phyloP scores from a whole-genome alignment of 176 grass and related monocot genomes.

The Aegilops sharonensis region DNA sequence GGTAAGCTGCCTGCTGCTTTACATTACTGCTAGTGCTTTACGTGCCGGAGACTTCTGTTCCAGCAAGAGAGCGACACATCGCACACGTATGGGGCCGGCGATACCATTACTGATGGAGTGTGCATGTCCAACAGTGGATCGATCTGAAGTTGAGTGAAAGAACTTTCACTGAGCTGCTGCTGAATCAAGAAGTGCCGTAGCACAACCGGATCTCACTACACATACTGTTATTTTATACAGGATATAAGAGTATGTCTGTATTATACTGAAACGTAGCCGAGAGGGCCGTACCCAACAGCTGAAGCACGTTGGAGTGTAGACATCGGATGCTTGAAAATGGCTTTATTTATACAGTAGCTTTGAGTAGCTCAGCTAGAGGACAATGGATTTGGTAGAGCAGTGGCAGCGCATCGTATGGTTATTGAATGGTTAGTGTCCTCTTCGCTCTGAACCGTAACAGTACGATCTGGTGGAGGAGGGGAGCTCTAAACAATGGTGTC shows the following conservation, averaged over 20 bases:
- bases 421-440: conserved; percentile 21
- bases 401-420: conserved; percentile 10
- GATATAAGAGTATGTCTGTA: neutral
- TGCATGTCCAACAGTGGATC: neutral
- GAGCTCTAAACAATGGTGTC: neutral
- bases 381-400: neutral
- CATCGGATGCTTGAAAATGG: conserved; percentile 8
- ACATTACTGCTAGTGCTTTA: neutral
- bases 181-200: neutral
- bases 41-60: conserved; percentile 21
- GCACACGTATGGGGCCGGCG: neutral
- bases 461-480: neutral
- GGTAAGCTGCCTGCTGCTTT: neutral
- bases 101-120: neutral
- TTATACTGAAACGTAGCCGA: neutral
- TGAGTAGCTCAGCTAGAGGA: conserved; percentile 2
- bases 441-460: neutral
- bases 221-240: neutral
- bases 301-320: conserved; percentile 19
- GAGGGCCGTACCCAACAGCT: conserved; percentile 33
- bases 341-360: conserved; percentile 30
- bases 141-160: neutral
- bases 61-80: conserved; percentile 14
- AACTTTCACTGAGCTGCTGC: neutral
- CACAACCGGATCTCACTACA: neutral